Conservation (phyloP, 441 rosid species). For the Adansonia madagascariensis region DNA sequence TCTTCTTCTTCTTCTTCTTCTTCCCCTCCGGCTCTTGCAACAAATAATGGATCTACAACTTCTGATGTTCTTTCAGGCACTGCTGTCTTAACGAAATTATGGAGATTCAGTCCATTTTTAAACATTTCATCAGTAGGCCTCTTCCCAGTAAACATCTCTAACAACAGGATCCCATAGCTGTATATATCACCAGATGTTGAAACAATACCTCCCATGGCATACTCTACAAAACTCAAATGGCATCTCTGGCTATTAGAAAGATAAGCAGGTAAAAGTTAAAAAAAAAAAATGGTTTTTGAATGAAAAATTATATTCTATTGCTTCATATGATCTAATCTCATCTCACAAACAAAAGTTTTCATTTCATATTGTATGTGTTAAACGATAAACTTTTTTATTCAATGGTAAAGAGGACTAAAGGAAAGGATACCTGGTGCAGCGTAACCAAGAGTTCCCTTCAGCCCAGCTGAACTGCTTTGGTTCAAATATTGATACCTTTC, state of each 20-base stretch:
- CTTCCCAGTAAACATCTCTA: conserved; percentile 19
- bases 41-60: conserved; percentile 2
- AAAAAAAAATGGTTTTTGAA: too few relatives aligned
- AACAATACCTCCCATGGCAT: conserved; percentile 1
- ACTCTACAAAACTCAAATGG: conserved; percentile 20
- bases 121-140: conserved; percentile 3
- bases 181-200: conserved; percentile 18
- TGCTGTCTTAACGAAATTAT: conserved; percentile 14
- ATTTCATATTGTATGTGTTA: background rate
- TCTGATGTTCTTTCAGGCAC: conserved; percentile 7
- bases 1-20: background rate
- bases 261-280: background rate
- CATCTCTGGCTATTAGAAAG: background rate
- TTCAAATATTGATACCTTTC: background rate
- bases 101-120: conserved; percentile 11
- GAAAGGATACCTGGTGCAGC: conserved; percentile 18
- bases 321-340: background rate
- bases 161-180: conserved; percentile 14
- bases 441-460: conserved; percentile 19
- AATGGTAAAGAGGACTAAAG: background rate
- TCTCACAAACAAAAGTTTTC: background rate
- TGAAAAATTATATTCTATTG: background rate
- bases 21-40: background rate
- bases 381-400: background rate
- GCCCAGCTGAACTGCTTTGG: conserved; percentile 6